These are phyloP conservation scores for Xylariaceae sp. DNA, from an alignment of 2,329 filamentous ascomycete species.

Conservation along the genomic window DNA sequence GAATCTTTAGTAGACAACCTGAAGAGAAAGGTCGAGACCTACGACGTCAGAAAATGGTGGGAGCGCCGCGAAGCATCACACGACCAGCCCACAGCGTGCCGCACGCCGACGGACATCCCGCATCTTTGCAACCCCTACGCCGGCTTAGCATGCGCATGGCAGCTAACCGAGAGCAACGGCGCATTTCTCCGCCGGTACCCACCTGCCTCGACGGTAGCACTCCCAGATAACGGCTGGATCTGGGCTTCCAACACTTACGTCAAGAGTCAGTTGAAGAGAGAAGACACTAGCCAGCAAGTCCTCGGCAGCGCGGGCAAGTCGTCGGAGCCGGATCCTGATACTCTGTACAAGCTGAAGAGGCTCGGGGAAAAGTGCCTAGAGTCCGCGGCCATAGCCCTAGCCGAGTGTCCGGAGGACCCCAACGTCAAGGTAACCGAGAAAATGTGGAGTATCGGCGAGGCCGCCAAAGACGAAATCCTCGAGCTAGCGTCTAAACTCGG, in stretches of 20 bases:
- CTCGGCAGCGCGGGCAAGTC: conserved; percentile 46
- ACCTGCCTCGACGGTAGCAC: conserved; percentile 53
- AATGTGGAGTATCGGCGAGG: conserved; percentile 45
- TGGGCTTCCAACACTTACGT: conserved; percentile 62
- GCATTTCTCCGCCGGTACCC: conserved; percentile 64
- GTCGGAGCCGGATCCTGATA: conserved; percentile 41
- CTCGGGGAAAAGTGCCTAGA: conserved; percentile 48
- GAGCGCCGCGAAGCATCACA: conserved; percentile 20
- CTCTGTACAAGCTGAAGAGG: conserved; percentile 44
- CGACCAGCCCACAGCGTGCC: conserved; percentile 21
- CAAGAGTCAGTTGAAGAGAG: conserved; percentile 31
- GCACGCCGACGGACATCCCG: conserved; percentile 12
- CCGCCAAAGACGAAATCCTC: conserved; percentile 51
- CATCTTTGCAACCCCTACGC: conserved; percentile 55
- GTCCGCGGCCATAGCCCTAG: conserved; percentile 44
- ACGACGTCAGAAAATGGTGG: conserved; percentile 49
- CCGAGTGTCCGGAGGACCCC: conserved; percentile 38
- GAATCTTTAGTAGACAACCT: conserved; percentile 43
- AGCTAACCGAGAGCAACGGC: conserved; percentile 56
- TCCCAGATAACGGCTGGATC: conserved; percentile 57
- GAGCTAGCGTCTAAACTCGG: conserved; percentile 53
- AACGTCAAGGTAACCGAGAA: conserved; percentile 38
- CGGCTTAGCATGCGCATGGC: conserved; percentile 51
- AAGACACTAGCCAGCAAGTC: conserved; percentile 34
- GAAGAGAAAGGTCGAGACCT: conserved; percentile 44